Percentiles rank a stretch among this genome's conserved stretches.
Conservation (phyloP, 1,284 basidiomycete genomes). For the Cryptococcus neoformans region DNA sequence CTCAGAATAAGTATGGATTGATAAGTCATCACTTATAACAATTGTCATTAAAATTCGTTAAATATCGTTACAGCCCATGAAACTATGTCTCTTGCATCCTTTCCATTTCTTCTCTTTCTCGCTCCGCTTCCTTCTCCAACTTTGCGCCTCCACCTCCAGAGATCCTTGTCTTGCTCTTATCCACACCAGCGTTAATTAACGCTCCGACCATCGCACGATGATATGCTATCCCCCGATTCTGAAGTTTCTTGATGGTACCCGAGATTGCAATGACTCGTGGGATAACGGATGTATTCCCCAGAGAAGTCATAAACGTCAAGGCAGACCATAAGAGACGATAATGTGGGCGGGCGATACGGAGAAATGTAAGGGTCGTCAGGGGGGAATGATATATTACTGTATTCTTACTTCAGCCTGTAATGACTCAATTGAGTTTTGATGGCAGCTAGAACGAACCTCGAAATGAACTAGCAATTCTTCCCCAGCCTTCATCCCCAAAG, state of each 20-base stretch:
- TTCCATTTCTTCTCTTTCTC: conserved; percentile 12
- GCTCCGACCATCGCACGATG: conserved; percentile 33
- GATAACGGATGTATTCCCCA: conserved; percentile 20
- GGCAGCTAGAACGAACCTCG: conserved; percentile 25
- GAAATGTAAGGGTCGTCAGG: conserved; percentile 39
- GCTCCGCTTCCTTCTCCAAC: conserved; percentile 8
- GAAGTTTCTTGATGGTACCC: conserved; percentile 46
- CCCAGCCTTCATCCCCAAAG: conserved; percentile 49
- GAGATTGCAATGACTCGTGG: conserved; percentile 42
- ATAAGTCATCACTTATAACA: too few relatives aligned
- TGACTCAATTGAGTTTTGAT: not conserved
- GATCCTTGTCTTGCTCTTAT: not conserved
- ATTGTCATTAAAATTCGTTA: not conserved
- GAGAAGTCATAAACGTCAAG: conserved; percentile 24
- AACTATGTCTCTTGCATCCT: conserved; percentile 6
- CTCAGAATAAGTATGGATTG: too few relatives aligned
- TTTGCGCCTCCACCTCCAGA: not conserved
- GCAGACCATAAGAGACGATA: conserved; percentile 35
- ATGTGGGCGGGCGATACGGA: conserved; percentile 41
- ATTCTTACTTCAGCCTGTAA: too few relatives aligned
- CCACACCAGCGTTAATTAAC: conserved; percentile 18
- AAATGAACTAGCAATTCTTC: conserved; percentile 38
- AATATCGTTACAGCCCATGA: not conserved
- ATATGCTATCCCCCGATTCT: conserved; percentile 37
- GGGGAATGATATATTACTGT: conserved; percentile 45